These are phyloP conservation scores for Pelargonium nanum DNA, from an alignment of 345 rosid species.

Conservation along the genomic window DNA sequence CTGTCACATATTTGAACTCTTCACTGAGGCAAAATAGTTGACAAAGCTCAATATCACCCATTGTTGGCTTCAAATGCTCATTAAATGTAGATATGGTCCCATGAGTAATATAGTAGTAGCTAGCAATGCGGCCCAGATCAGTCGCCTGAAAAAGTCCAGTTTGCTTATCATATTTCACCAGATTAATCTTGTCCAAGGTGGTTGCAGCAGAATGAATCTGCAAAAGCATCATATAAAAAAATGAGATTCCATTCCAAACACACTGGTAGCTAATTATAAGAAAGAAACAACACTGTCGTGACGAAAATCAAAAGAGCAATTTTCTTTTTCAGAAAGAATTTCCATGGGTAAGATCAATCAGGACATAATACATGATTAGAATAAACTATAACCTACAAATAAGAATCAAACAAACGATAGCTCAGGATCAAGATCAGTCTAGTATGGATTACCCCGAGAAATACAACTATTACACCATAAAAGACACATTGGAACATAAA, in stretches of 20 bases:
- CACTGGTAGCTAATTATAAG: neutral
- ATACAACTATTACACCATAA: too few species aligned
- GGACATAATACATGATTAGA: neutral
- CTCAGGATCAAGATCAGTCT: too few species aligned
- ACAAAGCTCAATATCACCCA: slow-evolving; percentile 93
- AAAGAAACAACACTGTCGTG: too few species aligned
- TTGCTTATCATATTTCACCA: slow-evolving; percentile 82
- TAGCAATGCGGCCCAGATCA: slow-evolving; percentile 98
- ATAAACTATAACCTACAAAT: too few species aligned
- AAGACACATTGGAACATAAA: too few species aligned
- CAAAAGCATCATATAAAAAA: slow-evolving; percentile 6
- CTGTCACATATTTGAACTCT: slow-evolving; percentile 88
- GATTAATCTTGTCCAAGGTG: slow-evolving; percentile 75
- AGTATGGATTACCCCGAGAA: too few species aligned
- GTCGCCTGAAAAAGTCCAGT: slow-evolving; percentile 96
- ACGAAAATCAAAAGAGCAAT: neutral
- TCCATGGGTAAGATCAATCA: too few species aligned
- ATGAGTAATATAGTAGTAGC: slow-evolving; percentile 83
- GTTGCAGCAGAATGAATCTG: slow-evolving; percentile 94
- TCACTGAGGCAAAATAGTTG: slow-evolving; percentile 82
- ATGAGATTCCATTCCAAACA: neutral
- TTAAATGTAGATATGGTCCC: slow-evolving; percentile 91
- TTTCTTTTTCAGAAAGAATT: neutral
- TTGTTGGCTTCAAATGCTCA: slow-evolving; percentile 89
- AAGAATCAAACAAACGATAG: too few species aligned